These are phyloP conservation scores for Dothiorella sarmentorum DNA, from an alignment of 2,329 filamentous ascomycete genomes.

Conservation along the genomic window DNA sequence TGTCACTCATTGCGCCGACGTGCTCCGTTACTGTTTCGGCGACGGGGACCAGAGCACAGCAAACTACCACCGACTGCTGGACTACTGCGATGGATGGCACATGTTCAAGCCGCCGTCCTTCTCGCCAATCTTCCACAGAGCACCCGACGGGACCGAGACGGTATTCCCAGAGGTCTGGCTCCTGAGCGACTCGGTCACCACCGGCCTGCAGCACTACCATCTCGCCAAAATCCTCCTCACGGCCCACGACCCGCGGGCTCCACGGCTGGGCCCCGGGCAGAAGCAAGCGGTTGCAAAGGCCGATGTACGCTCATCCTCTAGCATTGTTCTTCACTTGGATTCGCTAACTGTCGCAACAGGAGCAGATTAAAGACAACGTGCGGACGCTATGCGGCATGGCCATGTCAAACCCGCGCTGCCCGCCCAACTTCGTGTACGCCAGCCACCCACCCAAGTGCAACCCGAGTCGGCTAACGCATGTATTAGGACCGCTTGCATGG, in stretches of 20 bases:
- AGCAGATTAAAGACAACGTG: constrained; percentile 48
- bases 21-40: constrained; percentile 56
- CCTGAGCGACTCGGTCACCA: constrained; percentile 55
- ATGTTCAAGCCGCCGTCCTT: constrained; percentile 50
- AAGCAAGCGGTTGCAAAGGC: constrained; percentile 39
- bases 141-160: constrained; percentile 34
- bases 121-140: constrained; percentile 51
- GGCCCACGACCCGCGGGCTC: constrained; percentile 54
- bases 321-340: background rate
- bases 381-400: constrained; percentile 58
- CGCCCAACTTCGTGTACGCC: constrained; percentile 51
- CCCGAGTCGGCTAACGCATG: constrained; percentile 2
- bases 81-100: constrained; percentile 49
- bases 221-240: constrained; percentile 56
- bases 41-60: constrained; percentile 32
- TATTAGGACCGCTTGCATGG: constrained; percentile 29
- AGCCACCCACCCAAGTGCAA: background rate
- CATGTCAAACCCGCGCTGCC: constrained; percentile 53
- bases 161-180: constrained; percentile 59
- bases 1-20: constrained; percentile 38
- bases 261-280: constrained; percentile 45
- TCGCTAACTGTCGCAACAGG: constrained; percentile 28
- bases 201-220: constrained; percentile 59
- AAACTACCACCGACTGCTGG: constrained; percentile 46
- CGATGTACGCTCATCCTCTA: constrained; percentile 36